Evolutionary conservation across 371 early-diverging fungal genomes (phyloP).

Genomic region (Saksenaea vasiformis): DNA sequence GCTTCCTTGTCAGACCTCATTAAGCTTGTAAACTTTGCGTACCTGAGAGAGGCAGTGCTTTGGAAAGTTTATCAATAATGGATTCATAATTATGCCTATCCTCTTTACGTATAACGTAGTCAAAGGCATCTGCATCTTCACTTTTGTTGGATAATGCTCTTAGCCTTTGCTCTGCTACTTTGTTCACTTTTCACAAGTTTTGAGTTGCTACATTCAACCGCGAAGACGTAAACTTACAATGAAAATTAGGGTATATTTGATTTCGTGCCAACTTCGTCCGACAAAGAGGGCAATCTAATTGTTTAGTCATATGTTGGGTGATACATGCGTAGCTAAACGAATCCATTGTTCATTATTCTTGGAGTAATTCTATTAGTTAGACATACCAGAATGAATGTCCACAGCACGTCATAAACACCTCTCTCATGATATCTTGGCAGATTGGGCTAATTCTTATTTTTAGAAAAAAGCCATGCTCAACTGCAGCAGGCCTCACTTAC

Average conservation of each 20-base stretch:
- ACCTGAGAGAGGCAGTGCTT: slow-evolving; percentile 19
- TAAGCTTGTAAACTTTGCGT: neutral
- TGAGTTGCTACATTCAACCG: neutral
- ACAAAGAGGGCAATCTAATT: slow-evolving; percentile 77
- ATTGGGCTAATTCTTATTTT: slow-evolving; percentile 61
- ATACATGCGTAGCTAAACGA: slow-evolving; percentile 81
- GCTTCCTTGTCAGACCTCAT: neutral
- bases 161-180: slow-evolving; percentile 23
- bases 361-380: no score
- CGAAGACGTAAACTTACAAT: slow-evolving; percentile 45
- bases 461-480: neutral
- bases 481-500: neutral
- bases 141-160: slow-evolving; percentile 1
- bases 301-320: slow-evolving; percentile 57
- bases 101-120: slow-evolving; percentile 16
- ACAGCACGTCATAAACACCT: slow-evolving; percentile 80
- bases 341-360: no score
- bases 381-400: slow-evolving; percentile 89
- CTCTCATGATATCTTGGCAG: slow-evolving; percentile 71
- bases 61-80: slow-evolving; percentile 16
- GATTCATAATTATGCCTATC: slow-evolving; percentile 16
- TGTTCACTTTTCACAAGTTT: slow-evolving; percentile 23
- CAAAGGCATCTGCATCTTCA: slow-evolving; percentile 14
- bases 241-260: slow-evolving; percentile 84
- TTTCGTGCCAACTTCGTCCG: slow-evolving; percentile 48